Evolutionary conservation across 1,139 yeast genomes (phyloP).

Genomic region (Candida frijolesensis): DNA sequence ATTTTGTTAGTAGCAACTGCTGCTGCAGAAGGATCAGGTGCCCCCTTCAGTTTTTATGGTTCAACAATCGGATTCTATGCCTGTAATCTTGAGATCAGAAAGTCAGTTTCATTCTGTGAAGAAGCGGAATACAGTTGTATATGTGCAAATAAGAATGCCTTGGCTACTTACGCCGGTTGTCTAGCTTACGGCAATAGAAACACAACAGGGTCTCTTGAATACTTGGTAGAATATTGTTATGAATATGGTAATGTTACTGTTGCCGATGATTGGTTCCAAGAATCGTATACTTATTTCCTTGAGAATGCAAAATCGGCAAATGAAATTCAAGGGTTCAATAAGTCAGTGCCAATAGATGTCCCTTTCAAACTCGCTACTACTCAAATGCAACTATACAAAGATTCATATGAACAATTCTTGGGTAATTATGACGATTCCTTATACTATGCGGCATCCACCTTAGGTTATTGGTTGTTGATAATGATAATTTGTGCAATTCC

Average conservation of each 20-base stretch:
- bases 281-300: conserved; percentile 21
- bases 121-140: conserved; percentile 11
- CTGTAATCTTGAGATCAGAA: conserved; percentile 20
- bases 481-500: conserved; percentile 40
- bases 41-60: conserved; percentile 16
- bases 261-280: conserved; percentile 19
- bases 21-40: conserved; percentile 8
- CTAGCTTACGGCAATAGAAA: conserved; percentile 8
- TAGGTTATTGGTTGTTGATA: conserved; percentile 53
- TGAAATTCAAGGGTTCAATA: conserved; percentile 27
- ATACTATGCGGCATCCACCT: conserved; percentile 48
- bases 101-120: conserved; percentile 19
- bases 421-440: conserved; percentile 43
- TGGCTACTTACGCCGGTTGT: conserved; percentile 23
- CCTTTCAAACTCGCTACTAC: conserved; percentile 26
- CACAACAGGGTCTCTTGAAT: not conserved
- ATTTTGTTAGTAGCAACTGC: not conserved
- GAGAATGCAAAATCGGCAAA: conserved; percentile 20
- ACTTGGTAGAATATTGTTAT: conserved; percentile 6
- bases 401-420: conserved; percentile 29
- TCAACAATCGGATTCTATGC: conserved; percentile 16
- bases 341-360: conserved; percentile 19
- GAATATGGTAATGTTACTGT: conserved; percentile 15
- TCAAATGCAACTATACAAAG: conserved; percentile 16
- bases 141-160: conserved; percentile 17